Conservation (phyloP, 768 basidiomycete species). For the Gyrodon lividus region DNA sequence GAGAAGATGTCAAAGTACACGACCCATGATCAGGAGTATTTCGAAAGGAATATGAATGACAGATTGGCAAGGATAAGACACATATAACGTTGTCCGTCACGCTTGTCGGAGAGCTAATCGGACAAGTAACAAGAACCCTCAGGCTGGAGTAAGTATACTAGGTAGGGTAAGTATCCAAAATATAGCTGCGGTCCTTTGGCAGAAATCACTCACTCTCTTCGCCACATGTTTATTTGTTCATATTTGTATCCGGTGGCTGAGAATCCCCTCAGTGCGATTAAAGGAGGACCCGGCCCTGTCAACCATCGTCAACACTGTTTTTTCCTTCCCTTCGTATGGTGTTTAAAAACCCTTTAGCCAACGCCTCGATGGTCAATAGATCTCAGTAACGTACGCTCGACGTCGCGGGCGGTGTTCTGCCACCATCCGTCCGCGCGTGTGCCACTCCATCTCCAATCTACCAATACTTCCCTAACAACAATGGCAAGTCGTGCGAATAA, state of each 20-base stretch:
- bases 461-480: constrained; percentile 14
- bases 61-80: too few relatives aligned
- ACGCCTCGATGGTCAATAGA: constrained; percentile 26
- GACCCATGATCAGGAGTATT: too few relatives aligned
- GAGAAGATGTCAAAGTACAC: background rate
- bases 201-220: constrained; percentile 30
- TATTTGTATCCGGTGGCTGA: constrained; percentile 29
- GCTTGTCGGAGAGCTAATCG: too few relatives aligned
- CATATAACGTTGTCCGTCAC: too few relatives aligned
- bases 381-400: constrained; percentile 53
- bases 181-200: constrained; percentile 30
- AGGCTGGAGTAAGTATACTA: too few relatives aligned
- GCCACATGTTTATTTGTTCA: constrained; percentile 9
- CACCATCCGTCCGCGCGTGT: constrained; percentile 37
- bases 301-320: constrained; percentile 52
- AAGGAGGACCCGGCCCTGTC: constrained; percentile 38
- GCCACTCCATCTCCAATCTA: background rate
- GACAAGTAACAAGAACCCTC: too few relatives aligned
- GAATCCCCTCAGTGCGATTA: constrained; percentile 24
- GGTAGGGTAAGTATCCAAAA: too few relatives aligned
- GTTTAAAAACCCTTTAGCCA: constrained; percentile 41
- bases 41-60: too few relatives aligned
- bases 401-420: constrained; percentile 57
- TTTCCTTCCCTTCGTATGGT: constrained; percentile 39
- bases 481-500: constrained; percentile 42